These are phyloP conservation scores for Sporothrix brasiliensis DNA, from an alignment of 2,329 filamentous ascomycete species.

Conservation along the genomic window DNA sequence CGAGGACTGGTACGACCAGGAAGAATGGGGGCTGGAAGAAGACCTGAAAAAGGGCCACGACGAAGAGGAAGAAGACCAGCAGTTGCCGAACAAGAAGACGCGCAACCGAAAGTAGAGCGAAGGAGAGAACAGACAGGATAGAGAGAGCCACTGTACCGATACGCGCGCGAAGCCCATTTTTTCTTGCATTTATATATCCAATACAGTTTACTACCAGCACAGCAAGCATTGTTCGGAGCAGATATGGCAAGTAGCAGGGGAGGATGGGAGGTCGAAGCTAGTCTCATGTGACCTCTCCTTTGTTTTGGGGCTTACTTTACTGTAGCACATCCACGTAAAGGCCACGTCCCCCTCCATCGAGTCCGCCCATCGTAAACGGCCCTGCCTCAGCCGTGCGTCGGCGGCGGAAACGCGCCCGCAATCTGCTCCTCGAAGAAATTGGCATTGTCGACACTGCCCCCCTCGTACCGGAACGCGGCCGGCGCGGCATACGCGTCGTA, in stretches of 20 bases:
- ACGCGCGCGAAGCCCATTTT: conserved; percentile 1
- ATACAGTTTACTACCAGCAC: conserved; percentile 16
- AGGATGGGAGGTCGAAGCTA: too few species aligned
- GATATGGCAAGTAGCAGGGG: too few species aligned
- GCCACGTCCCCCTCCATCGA: neutral
- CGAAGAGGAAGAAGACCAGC: conserved; percentile 75
- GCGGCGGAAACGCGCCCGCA: neutral
- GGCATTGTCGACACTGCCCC: conserved; percentile 32
- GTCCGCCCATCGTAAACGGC: too few species aligned
- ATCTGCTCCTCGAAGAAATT: conserved; percentile 16
- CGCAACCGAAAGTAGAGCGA: conserved; percentile 53
- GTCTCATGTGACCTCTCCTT: too few species aligned
- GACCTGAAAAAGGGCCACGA: conserved; percentile 81
- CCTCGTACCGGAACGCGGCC: conserved; percentile 32
- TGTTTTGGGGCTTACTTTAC: neutral
- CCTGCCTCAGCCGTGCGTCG: neutral
- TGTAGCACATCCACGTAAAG: too few species aligned
- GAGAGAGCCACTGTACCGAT: conserved; percentile 3
- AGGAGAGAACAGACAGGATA: neutral
- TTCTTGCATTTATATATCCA: conserved; percentile 26
- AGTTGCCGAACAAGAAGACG: conserved; percentile 63
- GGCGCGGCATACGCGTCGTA: conserved; percentile 21
- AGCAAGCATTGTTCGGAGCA: too few species aligned
- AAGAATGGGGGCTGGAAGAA: conserved; percentile 74
- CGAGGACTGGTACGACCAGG: conserved; percentile 85